phyloP scores from a whole-genome alignment of 441 rosid species.

The Eutrema salsugineum region DNA sequence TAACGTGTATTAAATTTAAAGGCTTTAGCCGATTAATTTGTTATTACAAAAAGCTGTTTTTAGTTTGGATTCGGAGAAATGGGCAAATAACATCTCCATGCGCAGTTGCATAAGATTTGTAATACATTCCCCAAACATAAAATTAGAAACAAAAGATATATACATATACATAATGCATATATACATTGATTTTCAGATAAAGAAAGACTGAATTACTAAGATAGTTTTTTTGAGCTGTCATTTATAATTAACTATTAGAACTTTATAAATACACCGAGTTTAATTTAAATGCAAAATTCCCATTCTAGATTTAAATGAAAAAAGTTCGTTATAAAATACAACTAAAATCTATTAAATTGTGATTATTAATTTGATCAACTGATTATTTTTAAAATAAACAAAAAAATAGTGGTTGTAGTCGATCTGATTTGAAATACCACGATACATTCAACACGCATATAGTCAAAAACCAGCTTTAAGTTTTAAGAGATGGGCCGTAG shows the following conservation, averaged over 20 bases:
- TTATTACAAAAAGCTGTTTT: background rate
- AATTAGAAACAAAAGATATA: no score
- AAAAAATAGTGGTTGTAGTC: background rate
- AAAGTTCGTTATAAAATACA: background rate
- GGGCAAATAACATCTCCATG: background rate
- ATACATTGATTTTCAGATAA: no score
- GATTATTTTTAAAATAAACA: no score
- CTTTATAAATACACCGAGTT: background rate
- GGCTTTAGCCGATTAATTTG: conserved; percentile 24
- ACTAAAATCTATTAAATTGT: background rate
- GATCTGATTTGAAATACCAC: background rate
- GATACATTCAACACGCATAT: background rate
- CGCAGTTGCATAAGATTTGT: background rate
- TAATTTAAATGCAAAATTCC: background rate
- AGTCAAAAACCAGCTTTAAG: background rate
- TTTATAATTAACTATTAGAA: background rate
- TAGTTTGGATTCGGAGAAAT: background rate
- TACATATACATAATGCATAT: no score
- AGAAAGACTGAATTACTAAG: background rate
- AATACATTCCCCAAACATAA: background rate
- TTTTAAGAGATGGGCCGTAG: background rate
- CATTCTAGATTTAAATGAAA: background rate
- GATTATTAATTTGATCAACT: background rate
- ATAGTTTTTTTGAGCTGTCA: background rate
- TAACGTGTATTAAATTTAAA: conserved; percentile 17